Base-by-base conservation (phyloP, 768 basidiomycete genomes). In the Pleurotus tuber-regium region DNA sequence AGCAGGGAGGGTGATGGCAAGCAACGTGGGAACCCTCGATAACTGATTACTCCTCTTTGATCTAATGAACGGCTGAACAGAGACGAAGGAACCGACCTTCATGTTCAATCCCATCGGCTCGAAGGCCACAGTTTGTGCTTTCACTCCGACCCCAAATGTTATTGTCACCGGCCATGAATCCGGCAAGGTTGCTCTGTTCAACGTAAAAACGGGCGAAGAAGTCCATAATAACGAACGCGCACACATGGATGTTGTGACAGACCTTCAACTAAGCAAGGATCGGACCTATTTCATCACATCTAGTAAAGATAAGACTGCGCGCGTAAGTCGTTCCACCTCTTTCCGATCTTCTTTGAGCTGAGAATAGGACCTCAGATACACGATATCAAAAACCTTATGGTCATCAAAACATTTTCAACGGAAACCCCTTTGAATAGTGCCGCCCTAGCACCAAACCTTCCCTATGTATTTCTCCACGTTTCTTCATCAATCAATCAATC, bases 361-460 rank as follows among this genome's bases (percentile, higher is more conserved):
- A 33, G 38, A n/a, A 42, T 14, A 43, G 46, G 16, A 54, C 24
- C 21, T 40, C 63, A 89, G 83, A 75, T 98, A 71, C 92, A 95
- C 60, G 92, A 95, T 59, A 89, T 89, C 44, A 89, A 89, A 68
- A 92, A 83, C 28, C 74, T 99, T 11, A 80, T 83, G 61, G 88
- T 93, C 42, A 85, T 99, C 73, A 99, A 99, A 70, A 94, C 93
- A 2, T 98, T 78, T 70, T 72, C 82, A 9, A 96, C 95, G 1
- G 93, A 98, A 68, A 97, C 96, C 2, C 95, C 95, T 0, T 72
- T 99, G 52, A 99, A 99, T 70, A 93, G 90, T 56, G 96, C 96
- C 1, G 84, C 92, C 11, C 77, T 97, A 39, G 80, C 93, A 3
- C 90, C 90, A 5, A 77, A 78, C 52, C 80, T 84, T 59, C 96